phyloP scores from a whole-genome alignment of 1,284 basidiomycete species.

The Ganoderma multipileum region DNA sequence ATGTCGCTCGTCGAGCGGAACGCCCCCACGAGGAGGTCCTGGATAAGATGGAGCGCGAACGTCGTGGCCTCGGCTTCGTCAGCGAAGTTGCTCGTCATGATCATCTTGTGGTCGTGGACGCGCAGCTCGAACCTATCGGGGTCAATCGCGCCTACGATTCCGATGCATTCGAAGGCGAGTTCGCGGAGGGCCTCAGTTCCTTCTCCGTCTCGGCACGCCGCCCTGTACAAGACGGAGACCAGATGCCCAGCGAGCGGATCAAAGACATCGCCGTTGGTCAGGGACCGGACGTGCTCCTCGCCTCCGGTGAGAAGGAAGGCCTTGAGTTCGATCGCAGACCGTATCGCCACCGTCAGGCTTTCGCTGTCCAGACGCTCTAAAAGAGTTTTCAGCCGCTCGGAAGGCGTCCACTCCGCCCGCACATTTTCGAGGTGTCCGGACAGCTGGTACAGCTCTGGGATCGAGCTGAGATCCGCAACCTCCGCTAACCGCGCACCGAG shows the following conservation, averaged over 20 bases:
- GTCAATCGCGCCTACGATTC: conserved; percentile 94
- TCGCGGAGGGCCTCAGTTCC: conserved; percentile 72
- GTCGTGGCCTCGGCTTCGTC: conserved; percentile 81
- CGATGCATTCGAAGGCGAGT: conserved; percentile 89
- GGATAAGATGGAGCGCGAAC: conserved; percentile 90
- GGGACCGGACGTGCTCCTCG: conserved; percentile 59
- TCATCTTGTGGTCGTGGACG: conserved; percentile 67
- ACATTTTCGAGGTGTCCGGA: conserved; percentile 55
- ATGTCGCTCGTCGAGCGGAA: conserved; percentile 96
- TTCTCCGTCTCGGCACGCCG: conserved; percentile 82
- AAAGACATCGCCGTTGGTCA: conserved; percentile 88
- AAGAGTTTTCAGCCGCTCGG: conserved; percentile 70
- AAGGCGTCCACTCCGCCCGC: conserved; percentile 59
- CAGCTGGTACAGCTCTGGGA: conserved; percentile 69
- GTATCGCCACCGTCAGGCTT: conserved; percentile 81
- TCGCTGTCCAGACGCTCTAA: conserved; percentile 82
- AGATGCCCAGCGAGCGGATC: conserved; percentile 79
- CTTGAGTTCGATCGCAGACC: conserved; percentile 83
- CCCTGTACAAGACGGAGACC: conserved; percentile 73
- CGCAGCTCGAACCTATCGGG: conserved; percentile 89
- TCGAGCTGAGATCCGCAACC: conserved; percentile 77
- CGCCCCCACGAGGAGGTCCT: conserved; percentile 88
- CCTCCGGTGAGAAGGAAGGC: conserved; percentile 62
- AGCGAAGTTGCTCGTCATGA: conserved; percentile 84
- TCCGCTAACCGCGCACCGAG: conserved; percentile 72